Conservation (phyloP, 495 filamentous ascomycete species). For the Beverwykella pulmonaria region DNA sequence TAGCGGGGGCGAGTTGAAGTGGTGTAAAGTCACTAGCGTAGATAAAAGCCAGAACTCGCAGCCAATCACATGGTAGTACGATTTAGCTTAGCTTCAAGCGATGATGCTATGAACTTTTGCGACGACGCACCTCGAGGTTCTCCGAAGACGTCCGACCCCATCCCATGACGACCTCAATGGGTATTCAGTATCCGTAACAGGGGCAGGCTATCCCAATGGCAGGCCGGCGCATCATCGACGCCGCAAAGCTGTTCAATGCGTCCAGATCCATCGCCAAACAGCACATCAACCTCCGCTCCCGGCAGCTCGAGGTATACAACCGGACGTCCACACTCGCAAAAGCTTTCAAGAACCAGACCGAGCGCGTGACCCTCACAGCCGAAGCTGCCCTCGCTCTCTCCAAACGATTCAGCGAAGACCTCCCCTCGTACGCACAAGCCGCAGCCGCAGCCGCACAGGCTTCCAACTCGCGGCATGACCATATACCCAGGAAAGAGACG, state of each 20-base stretch:
- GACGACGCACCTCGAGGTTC: not conserved
- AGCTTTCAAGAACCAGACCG: conserved; percentile 63
- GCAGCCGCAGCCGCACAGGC: conserved; percentile 29
- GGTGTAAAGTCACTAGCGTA: not conserved
- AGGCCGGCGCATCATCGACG: conserved; percentile 74
- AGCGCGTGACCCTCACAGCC: conserved; percentile 64
- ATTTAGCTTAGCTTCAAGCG: conserved; percentile 23
- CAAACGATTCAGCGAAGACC: conserved; percentile 57
- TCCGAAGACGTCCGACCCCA: not conserved
- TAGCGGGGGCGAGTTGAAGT: not conserved
- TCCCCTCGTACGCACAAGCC: conserved; percentile 36
- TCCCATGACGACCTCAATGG: not conserved
- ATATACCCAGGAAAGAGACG: conserved; percentile 35
- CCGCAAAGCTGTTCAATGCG: conserved; percentile 75
- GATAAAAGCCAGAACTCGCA: conserved; percentile 1
- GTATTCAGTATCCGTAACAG: not conserved
- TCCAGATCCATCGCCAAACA: conserved; percentile 74
- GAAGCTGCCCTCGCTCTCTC: conserved; percentile 64
- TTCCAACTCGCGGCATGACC: conserved; percentile 19
- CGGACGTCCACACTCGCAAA: conserved; percentile 75
- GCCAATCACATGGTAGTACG: conserved; percentile 20
- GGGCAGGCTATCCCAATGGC: conserved; percentile 54
- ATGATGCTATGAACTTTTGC: conserved; percentile 25
- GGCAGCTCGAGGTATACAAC: conserved; percentile 77
- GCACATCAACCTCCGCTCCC: conserved; percentile 74